Base-by-base conservation (phyloP, 2,329 filamentous ascomycete species). In the Penicillium sp. region DNA sequence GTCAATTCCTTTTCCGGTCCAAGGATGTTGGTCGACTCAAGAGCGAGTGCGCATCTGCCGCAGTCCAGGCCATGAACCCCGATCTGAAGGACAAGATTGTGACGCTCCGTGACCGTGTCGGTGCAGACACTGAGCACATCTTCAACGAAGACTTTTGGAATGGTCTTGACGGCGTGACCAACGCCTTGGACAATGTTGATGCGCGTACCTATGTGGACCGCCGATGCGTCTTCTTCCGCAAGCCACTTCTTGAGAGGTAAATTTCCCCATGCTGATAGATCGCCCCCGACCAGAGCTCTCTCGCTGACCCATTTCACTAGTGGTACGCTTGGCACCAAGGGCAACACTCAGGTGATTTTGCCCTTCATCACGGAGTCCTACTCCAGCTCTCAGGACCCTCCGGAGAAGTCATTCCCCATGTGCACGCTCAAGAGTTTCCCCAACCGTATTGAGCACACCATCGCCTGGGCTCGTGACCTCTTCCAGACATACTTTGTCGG, bases 371-470 rank as follows among this genome's bases (percentile, higher is more conserved):
- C 93, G 1, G 94, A 98, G 71, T 97, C 93, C 1, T 98, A 98
- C 75, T 96, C 93, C 1, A 89, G 85, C 62, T 97, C 93, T 18
- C 91, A 96, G 67, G 94, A 98, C 67, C 93, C 93, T 1, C 93
- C 93, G 0, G 94, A 98, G 77, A 90, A 96, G 74, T 95, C 93
- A 1, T 97, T 98, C 79, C 93, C 93, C 0, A 97, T 97, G 90
- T 98, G 93, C 70, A 97, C 93, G 4, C 79, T 98, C 53, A 83
- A 88, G 65, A 96, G 90, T 71, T 98, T 98, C 77, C 93, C 93
- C 50, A 98, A 98, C 77, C 86, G 86, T 63, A 98, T 98, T 62
- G 90, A 98, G 73, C 93, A 98, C 71, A 97, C 93, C 0, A 98
- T 98, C 67, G 93, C 93, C 3, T 98, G 93, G 93, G 85, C 90